These are phyloP conservation scores for Solanum lycopersicoides DNA, from an alignment of 257 asterid species.

Conservation along the genomic window DNA sequence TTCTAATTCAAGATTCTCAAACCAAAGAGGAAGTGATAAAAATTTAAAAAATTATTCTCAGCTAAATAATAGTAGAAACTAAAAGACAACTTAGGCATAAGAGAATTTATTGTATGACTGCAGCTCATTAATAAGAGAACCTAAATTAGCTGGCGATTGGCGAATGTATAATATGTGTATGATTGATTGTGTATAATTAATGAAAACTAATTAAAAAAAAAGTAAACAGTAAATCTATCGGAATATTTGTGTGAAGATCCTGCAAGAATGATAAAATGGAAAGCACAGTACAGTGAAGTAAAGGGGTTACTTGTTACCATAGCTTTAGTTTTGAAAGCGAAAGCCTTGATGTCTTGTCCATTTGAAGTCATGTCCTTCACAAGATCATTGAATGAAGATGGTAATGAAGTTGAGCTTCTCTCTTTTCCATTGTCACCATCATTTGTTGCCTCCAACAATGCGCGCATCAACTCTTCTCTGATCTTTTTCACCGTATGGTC, in stretches of 20 bases:
- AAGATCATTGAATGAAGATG: constrained; percentile 60
- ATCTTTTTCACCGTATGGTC: constrained; percentile 46
- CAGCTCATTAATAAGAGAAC: not conserved
- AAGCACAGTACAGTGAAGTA: not conserved
- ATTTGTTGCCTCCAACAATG: constrained; percentile 51
- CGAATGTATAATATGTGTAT: not conserved
- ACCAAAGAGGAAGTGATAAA: not conserved
- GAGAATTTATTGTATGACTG: not conserved
- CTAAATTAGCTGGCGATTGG: not conserved
- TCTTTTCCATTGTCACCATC: constrained; percentile 21
- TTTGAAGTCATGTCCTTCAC: constrained; percentile 59
- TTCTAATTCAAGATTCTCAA: not conserved
- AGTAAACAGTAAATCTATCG: not conserved
- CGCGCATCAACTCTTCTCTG: constrained; percentile 84
- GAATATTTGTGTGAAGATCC: not conserved
- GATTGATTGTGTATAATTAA: not conserved
- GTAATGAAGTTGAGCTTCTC: constrained; percentile 25
- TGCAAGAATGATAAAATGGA: not conserved
- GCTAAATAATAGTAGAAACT: not conserved
- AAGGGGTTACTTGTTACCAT: constrained; percentile 34
- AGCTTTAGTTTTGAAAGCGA: constrained; percentile 72
- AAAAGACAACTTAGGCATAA: not conserved
- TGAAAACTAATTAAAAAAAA: not conserved
- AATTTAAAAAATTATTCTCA: not conserved
- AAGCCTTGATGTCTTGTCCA: constrained; percentile 57